Evolutionary conservation across 148 eudicot genomes (phyloP).

Genomic region (Gaultheria prostrata): DNA sequence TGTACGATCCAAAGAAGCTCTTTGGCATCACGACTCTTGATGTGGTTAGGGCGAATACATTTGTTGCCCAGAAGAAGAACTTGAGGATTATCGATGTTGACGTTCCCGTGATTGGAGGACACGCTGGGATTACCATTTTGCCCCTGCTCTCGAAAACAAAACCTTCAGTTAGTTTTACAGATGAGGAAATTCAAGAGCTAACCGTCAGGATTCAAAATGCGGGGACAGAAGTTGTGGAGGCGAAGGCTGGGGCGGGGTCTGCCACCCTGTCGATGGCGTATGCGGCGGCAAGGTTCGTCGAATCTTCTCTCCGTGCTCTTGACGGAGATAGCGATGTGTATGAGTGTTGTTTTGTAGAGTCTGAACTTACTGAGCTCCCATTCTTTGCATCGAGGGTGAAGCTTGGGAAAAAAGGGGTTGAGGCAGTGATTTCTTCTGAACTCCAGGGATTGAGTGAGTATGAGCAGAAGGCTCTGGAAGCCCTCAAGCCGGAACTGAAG

Average conservation of each 20-base stretch:
- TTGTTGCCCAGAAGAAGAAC: conserved; percentile 82
- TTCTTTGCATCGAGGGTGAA: conserved; percentile 86
- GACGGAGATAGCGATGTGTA: conserved; percentile 87
- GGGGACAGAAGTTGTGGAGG: conserved; percentile 94
- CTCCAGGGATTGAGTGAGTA: conserved; percentile 66
- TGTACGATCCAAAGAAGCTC: conserved; percentile 85
- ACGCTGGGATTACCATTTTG: conserved; percentile 86
- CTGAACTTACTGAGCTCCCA: conserved; percentile 77
- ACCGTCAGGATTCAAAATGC: conserved; percentile 89
- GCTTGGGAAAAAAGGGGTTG: conserved; percentile 73
- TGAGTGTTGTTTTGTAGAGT: conserved; percentile 70
- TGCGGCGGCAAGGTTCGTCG: conserved; percentile 93
- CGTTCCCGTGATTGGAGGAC: conserved; percentile 89
- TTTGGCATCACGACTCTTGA: conserved; percentile 88
- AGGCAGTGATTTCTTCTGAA: conserved; percentile 66
- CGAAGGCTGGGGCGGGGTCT: conserved; percentile 91
- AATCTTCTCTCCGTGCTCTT: conserved; percentile 87
- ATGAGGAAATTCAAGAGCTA: conserved; percentile 61
- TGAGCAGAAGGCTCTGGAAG: conserved; percentile 67
- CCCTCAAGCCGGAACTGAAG: conserved; percentile 73
- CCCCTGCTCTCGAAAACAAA: conserved; percentile 79
- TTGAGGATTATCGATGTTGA: conserved; percentile 82
- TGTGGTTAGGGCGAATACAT: conserved; percentile 89
- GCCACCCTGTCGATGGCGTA: conserved; percentile 95
- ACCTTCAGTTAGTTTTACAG: conserved; percentile 66